Evolutionary conservation across 2,329 filamentous ascomycete genomes (phyloP), one percentile per base, ranked within the genome.

Genomic region (Xylaria sp.): DNA sequence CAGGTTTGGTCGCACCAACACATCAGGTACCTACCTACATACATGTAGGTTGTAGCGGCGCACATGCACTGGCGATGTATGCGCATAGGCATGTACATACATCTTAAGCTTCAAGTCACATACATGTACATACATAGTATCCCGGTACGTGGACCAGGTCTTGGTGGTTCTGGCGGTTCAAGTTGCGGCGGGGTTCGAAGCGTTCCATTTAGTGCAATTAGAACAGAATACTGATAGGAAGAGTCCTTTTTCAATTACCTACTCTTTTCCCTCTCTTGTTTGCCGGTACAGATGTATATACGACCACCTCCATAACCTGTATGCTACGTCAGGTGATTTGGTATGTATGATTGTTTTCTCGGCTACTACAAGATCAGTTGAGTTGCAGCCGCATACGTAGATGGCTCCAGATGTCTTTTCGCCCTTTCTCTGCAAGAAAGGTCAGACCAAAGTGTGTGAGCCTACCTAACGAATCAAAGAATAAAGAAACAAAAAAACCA

Each of bases 381-480:
- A 56, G 31, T 56, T 6, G 51, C 51, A 38, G 51, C 51, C 51
- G 51, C 51, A 36, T 56, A 33, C 33, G 51, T 56, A 36, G 49
- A 31, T 53, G 49, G 49, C 49, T 31, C 49, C 49, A 53, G 15
- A 31, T 11, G 49, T 53, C 15, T 53, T 6, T 53, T 53, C 49
- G n/a, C 49, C 49, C 46, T 49, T 28, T 13, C 13, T 26, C 46
- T 17, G 46, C 46, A 17, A 23, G 46, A 49, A 28, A 49, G 46
- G 23, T 11, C 46, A 15, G 26, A 9, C n/a, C 40, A 44, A 6
- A 9, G 7, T 28, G 51, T 57, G 54, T 28, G n/a, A 11, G 13
- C 38, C 38, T 40, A 40, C 36, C 13, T 20, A 20, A 26, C 33
- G 31, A 57, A 17, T 28, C 38, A 40, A 28, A 28, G 28, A 28